Evolutionary conservation across 2,329 filamentous ascomycete genomes (phyloP).

Genomic region (Epichloe coenophiala): DNA sequence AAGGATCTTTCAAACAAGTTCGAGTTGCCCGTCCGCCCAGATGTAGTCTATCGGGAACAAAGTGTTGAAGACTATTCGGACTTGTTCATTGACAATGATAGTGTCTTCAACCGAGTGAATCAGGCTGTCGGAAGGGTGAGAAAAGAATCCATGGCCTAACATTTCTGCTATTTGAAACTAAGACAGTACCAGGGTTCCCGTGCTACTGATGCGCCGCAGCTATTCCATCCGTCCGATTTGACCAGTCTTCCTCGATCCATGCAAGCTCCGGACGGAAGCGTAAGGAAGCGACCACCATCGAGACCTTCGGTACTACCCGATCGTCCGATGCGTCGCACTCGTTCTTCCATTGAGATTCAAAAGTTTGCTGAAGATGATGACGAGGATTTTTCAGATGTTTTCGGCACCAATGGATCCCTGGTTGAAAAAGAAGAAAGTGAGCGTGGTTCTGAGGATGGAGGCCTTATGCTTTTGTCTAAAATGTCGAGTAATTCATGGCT

Average conservation of each 20-base stretch:
- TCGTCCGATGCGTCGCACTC: conserved; percentile 60
- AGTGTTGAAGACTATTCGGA: conserved; percentile 87
- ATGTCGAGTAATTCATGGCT: conserved; percentile 79
- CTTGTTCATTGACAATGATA: conserved; percentile 68
- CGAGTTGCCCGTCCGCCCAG: conserved; percentile 46
- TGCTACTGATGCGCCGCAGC: conserved; percentile 40
- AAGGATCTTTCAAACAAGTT: conserved; percentile 34
- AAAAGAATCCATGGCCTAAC: neutral
- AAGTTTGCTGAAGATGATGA: conserved; percentile 92
- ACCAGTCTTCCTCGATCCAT: conserved; percentile 60
- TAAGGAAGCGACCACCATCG: conserved; percentile 41
- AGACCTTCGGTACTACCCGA: conserved; percentile 44
- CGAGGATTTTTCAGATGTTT: conserved; percentile 92
- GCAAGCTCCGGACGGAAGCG: conserved; percentile 46
- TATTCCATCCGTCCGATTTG: conserved; percentile 74
- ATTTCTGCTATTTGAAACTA: neutral
- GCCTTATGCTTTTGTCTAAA: conserved; percentile 78
- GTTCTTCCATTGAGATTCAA: conserved; percentile 85
- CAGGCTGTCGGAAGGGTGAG: conserved; percentile 47
- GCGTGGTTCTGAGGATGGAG: conserved; percentile 59
- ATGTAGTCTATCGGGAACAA: conserved; percentile 62
- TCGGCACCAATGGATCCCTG: conserved; percentile 46
- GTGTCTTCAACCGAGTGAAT: conserved; percentile 64
- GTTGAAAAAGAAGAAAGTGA: conserved; percentile 60
- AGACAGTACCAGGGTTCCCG: conserved; percentile 17